These are phyloP conservation scores for Kwoniella newhampshirensis DNA, from an alignment of 768 basidiomycete species.

Conservation along the genomic window DNA sequence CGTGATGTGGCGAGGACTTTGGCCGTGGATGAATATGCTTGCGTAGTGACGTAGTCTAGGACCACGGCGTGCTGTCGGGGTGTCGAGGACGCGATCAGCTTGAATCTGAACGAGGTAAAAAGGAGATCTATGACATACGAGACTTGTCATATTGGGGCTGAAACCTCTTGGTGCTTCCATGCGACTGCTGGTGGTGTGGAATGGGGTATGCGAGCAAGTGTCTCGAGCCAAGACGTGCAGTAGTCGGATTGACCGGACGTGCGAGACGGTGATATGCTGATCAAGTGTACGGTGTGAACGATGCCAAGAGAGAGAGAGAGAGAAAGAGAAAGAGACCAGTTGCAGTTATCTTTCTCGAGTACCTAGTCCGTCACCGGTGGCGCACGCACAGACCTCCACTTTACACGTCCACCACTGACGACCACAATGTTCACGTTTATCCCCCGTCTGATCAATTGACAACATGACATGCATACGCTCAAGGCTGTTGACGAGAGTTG, in stretches of 20 bases:
- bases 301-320: no score
- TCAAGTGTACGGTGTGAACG: neutral
- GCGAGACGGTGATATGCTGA: no score
- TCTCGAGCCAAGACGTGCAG: no score
- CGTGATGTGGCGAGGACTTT: slow-evolving; percentile 15
- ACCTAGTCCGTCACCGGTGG: neutral
- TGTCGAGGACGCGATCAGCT: neutral
- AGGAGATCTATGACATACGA: neutral
- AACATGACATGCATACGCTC: no score
- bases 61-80: slow-evolving; percentile 40
- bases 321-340: no score
- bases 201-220: slow-evolving; percentile 1
- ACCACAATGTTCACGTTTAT: no score
- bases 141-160: neutral
- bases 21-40: slow-evolving; percentile 42
- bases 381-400: slow-evolving; percentile 3
- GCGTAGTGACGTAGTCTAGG: slow-evolving; percentile 37
- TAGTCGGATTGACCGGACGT: no score
- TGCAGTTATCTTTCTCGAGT: neutral
- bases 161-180: neutral
- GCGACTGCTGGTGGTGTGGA: neutral
- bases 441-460: no score
- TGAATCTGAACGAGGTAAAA: neutral
- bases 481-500: no score
- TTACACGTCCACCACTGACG: slow-evolving; percentile 11